These are phyloP conservation scores for Cyberlindnera americana DNA, from an alignment of 805 yeast genomes.

Conservation along the genomic window DNA sequence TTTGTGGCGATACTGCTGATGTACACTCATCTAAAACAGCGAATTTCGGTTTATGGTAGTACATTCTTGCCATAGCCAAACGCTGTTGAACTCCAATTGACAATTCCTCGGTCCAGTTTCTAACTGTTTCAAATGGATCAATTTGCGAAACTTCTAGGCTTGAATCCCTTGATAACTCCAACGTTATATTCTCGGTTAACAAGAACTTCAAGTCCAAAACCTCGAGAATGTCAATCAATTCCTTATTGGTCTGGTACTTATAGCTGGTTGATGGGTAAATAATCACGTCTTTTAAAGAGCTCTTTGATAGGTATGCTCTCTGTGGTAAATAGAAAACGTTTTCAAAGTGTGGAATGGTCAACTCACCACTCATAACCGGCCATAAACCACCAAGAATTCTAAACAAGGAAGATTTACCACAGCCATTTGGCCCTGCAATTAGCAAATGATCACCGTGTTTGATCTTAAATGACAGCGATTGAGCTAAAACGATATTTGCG, in stretches of 20 bases:
- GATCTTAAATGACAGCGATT: slow-evolving; percentile 64
- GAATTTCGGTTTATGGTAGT: slow-evolving; percentile 86
- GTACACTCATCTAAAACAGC: slow-evolving; percentile 97
- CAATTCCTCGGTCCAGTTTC: slow-evolving; percentile 87
- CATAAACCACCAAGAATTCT: slow-evolving; percentile 90
- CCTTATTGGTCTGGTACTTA: slow-evolving; percentile 40
- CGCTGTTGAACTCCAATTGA: slow-evolving; percentile 92
- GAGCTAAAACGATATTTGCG: slow-evolving; percentile 67
- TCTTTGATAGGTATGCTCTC: slow-evolving; percentile 70
- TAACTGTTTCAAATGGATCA: slow-evolving; percentile 56
- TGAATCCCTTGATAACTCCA: slow-evolving; percentile 30
- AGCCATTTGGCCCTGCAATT: slow-evolving; percentile 94
- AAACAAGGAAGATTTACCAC: slow-evolving; percentile 91
- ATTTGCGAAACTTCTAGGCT: slow-evolving; percentile 32
- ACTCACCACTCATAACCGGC: slow-evolving; percentile 63
- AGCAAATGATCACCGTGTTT: slow-evolving; percentile 80
- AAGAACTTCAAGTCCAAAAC: slow-evolving; percentile 60
- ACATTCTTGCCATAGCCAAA: slow-evolving; percentile 88
- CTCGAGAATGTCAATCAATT: slow-evolving; percentile 49
- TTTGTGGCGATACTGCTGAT: slow-evolving; percentile 85
- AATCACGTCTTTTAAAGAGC: slow-evolving; percentile 77
- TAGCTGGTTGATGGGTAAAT: slow-evolving; percentile 81
- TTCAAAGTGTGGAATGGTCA: slow-evolving; percentile 61
- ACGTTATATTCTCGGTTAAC: slow-evolving; percentile 40
- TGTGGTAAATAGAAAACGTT: slow-evolving; percentile 89